Base-by-base conservation (phyloP, 2,329 filamentous ascomycete species). In the Chaetomiaceae sp. region DNA sequence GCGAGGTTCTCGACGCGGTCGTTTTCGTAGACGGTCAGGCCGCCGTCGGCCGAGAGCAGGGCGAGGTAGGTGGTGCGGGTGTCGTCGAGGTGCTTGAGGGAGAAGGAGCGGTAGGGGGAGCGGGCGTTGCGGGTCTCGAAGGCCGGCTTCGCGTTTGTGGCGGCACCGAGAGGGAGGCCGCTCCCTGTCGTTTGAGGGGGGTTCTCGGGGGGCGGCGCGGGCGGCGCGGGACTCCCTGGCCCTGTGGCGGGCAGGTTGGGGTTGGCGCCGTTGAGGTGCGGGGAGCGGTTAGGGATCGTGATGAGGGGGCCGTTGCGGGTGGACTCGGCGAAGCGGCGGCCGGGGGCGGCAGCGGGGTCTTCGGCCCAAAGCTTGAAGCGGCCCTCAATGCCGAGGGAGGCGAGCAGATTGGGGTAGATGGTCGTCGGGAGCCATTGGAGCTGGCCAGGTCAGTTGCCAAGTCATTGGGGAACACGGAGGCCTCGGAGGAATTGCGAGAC, bases 391-490 rank as follows among this genome's bases (percentile, higher is more conserved):
- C 88, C 89, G 53, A 96, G 86, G 48, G 87, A 95, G 50, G 86
- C 91, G 60, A 97, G 75, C 61, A 95, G 81, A 64, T 93, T 83
- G 33, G 82, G 89, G 59, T 93, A 93, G 53, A 93, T 84, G 56
- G 88, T 92, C 0, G 90, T 87, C 1, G 90, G 89, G 51, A 95
- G 87, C 91, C 92, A 97, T 76, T 93, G 89, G 48, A 95, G 83
- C 88, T 92, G 17, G 14, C 4, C 7, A 13, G 63, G 43, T 41
- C n/a, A n/a, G n/a, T n/a, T n/a, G n/a, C n/a, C n/a, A n/a, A n/a
- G n/a, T n/a, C n/a, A n/a, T n/a, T n/a, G n/a, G n/a, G n/a, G n/a
- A n/a, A n/a, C n/a, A n/a, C n/a, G n/a, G n/a, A n/a, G n/a, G n/a
- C n/a, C n/a, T n/a, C n/a, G n/a, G n/a, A n/a, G n/a, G n/a, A n/a